Evolutionary conservation across 768 basidiomycete genomes (phyloP), one percentile per base, ranked within the genome.

Genomic region (Kwoniella sp.): DNA sequence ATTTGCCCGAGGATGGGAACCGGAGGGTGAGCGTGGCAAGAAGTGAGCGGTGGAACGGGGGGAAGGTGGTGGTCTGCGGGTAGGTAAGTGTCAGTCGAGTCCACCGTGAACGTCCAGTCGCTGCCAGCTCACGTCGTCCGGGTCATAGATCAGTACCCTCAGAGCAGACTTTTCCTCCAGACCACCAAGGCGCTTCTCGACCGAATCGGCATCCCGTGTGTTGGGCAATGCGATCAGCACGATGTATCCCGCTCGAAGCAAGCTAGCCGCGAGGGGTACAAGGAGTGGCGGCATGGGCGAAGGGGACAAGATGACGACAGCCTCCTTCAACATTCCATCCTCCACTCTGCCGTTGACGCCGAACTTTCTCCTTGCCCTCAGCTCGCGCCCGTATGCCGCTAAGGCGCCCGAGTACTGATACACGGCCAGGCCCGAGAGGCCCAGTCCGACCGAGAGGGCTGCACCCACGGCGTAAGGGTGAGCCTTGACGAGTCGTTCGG

Each of bases 101-200:
- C 29, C 25, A 22, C 20, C 6, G 25, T 48, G 45, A 28, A 38
- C 6, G 25, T 7, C 25, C 10, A 33, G 32, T 33, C 10, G 32
- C n/a, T n/a, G n/a, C n/a, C n/a, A n/a, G 59, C 71, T 65, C 49
- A 73, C 71, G 27, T 73, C 71, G 25, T 69, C 67, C 6, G 71
- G 69, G 39, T 73, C 63, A 39, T 69, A 71, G 12, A 70, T 66
- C 32, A 71, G 38, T 0, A 71, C 71, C 14, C 67, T 40, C 8
- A 71, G 34, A 17, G 57, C 60, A 14, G 53, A 57, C 29, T 57
- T 61, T 44, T 61, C 62, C 14, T 64, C 61, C 14, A 68, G 33
- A 22, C 59, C 58, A 8, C 50, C 50, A 6, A 73, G 45, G 28
- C 57, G 53, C 40, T 49, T 59, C 57, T 73, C 71, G 12, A 73